Base-by-base conservation (phyloP, 2,329 filamentous ascomycete species). In the Apiospora pterosperma region DNA sequence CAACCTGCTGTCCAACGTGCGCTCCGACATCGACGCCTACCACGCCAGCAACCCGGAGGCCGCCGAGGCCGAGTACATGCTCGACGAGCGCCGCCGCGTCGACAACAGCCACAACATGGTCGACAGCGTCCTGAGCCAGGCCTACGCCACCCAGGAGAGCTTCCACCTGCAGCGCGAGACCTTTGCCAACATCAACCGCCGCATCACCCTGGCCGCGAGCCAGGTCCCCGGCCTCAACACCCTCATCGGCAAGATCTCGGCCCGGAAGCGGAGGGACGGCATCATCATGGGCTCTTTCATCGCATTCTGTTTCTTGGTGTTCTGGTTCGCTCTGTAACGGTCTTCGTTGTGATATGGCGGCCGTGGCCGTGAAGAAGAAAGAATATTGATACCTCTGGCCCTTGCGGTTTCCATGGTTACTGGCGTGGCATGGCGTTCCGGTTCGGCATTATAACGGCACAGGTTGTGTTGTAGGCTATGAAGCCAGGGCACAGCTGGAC, bases 51-150 rank as follows among this genome's bases (percentile, higher is more conserved):
- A 97, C 75, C 92, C 92, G 10, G 91, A 88, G 70, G 88, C 89
- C 3, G 91, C 90, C 63, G 96, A 98, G 80, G 93, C 93, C 59
- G 95, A 99, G 67, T 99, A 98, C 82, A 97, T 99, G 94, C 85
- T 99, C 34, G 91, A 92, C 72, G 96, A 99, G 84, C 87, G 96
- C 62, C 82, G 84, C 67, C 87, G 92, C 68, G 88, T 99, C 74
- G 96, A 99, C 75, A 90, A 93, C 76, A 96, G 92, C 73, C 91
- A 98, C 78, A 91, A 88, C 70, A 89, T 97, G 83, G 90, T 93
- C 59, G 96, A 99, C 77, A 91, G 88, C 67, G 93, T 99, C 38
- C 84, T 99, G 66, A 94, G 91, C 75, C 96, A 98, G 81, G 96
- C 96, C 8, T 99, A 99, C 79, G 94, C 95, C 12, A 93, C 98